A percentile compares a stretch with the other conserved stretches of the same genome.
phyloP scores from a whole-genome alignment of 352 stramenopile genomes.

The Pythium dissotocum region DNA sequence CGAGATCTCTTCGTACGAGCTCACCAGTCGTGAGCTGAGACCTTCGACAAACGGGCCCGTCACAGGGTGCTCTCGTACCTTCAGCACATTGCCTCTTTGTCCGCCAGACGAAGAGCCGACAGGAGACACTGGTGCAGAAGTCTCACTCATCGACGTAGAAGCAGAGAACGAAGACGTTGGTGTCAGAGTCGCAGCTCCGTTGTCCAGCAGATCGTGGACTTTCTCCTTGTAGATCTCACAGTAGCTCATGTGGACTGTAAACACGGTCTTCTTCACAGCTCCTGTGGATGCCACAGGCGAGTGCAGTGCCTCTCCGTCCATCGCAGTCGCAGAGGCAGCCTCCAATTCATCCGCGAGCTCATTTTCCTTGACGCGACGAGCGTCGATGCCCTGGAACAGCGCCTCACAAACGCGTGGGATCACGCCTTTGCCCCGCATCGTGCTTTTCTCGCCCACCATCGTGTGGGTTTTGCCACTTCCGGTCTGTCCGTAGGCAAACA shows the following conservation, averaged over 20 bases:
- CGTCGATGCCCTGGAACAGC: slow-evolving; percentile 69
- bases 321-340: neutral
- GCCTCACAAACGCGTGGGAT: slow-evolving; percentile 82
- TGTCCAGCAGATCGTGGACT: slow-evolving; percentile 80
- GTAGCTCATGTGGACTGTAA: slow-evolving; percentile 58
- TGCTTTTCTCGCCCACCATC: slow-evolving; percentile 76
- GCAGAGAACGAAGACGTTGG: slow-evolving; percentile 25
- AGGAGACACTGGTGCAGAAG: slow-evolving; percentile 1
- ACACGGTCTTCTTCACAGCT: slow-evolving; percentile 24
- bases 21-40: slow-evolving; percentile 64
- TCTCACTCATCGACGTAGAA: slow-evolving; percentile 29
- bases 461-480: slow-evolving; percentile 84
- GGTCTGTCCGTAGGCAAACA: slow-evolving; percentile 83
- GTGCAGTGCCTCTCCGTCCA: slow-evolving; percentile 9
- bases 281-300: slow-evolving; percentile 31
- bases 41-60: slow-evolving; percentile 86
- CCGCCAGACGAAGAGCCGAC: neutral
- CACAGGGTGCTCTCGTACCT: slow-evolving; percentile 80
- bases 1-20: slow-evolving; percentile 78
- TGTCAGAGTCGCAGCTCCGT: slow-evolving; percentile 1
- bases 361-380: slow-evolving; percentile 32
- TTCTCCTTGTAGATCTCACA: slow-evolving; percentile 90
- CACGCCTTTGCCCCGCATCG: slow-evolving; percentile 53
- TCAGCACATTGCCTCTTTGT: slow-evolving; percentile 39
- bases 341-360: slow-evolving; percentile 19